Conservation (phyloP, 257 asterid species). For the Nicotiana otophora region DNA sequence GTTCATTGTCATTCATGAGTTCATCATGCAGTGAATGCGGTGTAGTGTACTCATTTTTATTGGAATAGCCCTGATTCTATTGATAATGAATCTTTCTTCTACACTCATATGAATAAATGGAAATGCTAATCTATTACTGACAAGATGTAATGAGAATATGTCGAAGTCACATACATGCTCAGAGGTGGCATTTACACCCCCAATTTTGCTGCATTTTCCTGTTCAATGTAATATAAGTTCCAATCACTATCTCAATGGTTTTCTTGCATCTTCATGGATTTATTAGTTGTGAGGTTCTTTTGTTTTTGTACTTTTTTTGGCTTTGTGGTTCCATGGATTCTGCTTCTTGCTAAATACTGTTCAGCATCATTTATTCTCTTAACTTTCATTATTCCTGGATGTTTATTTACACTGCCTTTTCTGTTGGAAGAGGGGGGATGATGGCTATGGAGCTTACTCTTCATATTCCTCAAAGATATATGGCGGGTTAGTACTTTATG, state of each 20-base stretch:
- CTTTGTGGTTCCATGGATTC: neutral
- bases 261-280: neutral
- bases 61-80: too few species aligned
- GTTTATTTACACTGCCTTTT: constrained; percentile 12
- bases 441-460: constrained; percentile 51
- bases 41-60: too few species aligned
- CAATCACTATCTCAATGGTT: neutral
- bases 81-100: neutral
- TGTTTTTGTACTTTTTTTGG: neutral
- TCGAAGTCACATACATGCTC: neutral
- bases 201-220: neutral
- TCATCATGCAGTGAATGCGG: too few species aligned
- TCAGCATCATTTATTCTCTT: constrained; percentile 4
- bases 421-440: constrained; percentile 57
- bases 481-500: constrained; percentile 50
- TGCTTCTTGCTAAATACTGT: constrained; percentile 9
- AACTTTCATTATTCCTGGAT: neutral
- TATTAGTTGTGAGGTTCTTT: neutral
- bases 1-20: too few species aligned
- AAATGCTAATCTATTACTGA: neutral
- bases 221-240: neutral
- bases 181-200: neutral
- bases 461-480: constrained; percentile 59
- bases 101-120: neutral
- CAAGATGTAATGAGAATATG: neutral